Percentiles rank a stretch among this genome's conserved stretches.
These are phyloP conservation scores for Mycena pura DNA, from an alignment of 768 basidiomycete species.

Conservation along the genomic window DNA sequence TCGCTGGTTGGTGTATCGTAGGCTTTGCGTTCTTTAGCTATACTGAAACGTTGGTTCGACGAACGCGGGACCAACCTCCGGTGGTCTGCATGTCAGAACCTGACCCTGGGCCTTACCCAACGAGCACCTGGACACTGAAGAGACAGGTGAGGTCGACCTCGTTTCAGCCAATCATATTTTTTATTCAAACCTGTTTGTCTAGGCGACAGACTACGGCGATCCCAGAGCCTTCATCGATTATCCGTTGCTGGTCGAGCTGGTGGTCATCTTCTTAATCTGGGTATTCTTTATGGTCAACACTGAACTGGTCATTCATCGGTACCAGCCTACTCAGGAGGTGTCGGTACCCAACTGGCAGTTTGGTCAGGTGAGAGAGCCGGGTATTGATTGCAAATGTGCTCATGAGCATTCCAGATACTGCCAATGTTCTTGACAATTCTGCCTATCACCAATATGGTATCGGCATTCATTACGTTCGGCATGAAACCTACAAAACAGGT, in stretches of 20 bases:
- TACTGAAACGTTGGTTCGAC: not conserved
- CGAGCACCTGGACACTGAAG: not conserved
- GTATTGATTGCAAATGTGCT: not conserved
- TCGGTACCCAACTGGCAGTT: not conserved
- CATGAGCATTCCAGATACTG: not conserved
- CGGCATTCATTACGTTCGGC: not conserved
- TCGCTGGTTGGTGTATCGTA: not conserved
- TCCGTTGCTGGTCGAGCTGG: not conserved
- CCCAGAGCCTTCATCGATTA: not conserved
- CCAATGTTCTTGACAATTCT: slow-evolving; percentile 11
- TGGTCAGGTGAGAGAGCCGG: slow-evolving; percentile 1
- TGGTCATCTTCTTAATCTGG: not conserved
- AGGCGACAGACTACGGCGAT: not conserved
- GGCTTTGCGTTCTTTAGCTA: not conserved
- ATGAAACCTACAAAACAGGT: slow-evolving; percentile 1
- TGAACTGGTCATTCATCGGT: not conserved
- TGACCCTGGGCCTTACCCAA: too few relatives aligned
- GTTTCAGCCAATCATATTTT: not conserved
- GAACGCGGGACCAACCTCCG: not conserved
- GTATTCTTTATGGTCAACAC: not conserved
- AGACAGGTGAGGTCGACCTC: not conserved
- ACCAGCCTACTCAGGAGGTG: not conserved
- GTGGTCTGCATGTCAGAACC: not conserved
- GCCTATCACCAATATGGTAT: not conserved
- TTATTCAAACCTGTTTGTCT: not conserved